A percentile compares a stretch with the other conserved stretches of the same genome.
Evolutionary conservation across 129 eudicot species (phyloP).

Genomic region (Arctium lappa): DNA sequence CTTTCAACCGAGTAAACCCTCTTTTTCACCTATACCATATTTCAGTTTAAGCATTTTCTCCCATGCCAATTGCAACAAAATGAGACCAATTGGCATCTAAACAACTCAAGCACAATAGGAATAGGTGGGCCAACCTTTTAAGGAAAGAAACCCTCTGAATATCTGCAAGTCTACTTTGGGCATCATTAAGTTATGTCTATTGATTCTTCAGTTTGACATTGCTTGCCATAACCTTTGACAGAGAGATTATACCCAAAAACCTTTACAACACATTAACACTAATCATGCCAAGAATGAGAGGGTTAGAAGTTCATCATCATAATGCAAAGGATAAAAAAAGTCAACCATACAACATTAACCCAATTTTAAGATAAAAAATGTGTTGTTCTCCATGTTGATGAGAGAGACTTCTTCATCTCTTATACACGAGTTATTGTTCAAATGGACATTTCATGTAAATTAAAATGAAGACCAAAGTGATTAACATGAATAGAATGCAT

Average conservation of each 20-base stretch:
- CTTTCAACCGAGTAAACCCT: slow-evolving; percentile 44
- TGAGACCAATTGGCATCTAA: not conserved
- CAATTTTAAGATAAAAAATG: too few species aligned
- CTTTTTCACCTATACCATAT: slow-evolving; percentile 47
- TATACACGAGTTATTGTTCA: too few species aligned
- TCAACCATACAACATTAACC: too few species aligned
- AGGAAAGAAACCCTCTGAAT: slow-evolving; percentile 46
- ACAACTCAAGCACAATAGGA: not conserved
- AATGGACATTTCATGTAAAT: too few species aligned
- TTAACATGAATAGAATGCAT: too few species aligned
- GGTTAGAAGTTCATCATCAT: not conserved
- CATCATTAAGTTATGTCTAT: slow-evolving; percentile 58
- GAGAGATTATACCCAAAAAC: not conserved
- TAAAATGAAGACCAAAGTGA: too few species aligned
- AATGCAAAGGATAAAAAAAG: not conserved
- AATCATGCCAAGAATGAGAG: not conserved
- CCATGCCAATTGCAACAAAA: slow-evolving; percentile 56
- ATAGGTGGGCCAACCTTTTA: not conserved
- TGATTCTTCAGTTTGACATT: slow-evolving; percentile 52
- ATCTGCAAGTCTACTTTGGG: slow-evolving; percentile 48
- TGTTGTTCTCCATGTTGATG: too few species aligned
- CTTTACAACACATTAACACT: not conserved
- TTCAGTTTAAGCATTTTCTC: slow-evolving; percentile 64
- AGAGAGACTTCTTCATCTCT: too few species aligned
- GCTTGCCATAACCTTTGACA: not conserved